A percentile compares a stretch with the other conserved stretches of the same genome.
These are phyloP conservation scores for Adansonia rubrostipa DNA, from an alignment of 441 rosid genomes.

Conservation along the genomic window DNA sequence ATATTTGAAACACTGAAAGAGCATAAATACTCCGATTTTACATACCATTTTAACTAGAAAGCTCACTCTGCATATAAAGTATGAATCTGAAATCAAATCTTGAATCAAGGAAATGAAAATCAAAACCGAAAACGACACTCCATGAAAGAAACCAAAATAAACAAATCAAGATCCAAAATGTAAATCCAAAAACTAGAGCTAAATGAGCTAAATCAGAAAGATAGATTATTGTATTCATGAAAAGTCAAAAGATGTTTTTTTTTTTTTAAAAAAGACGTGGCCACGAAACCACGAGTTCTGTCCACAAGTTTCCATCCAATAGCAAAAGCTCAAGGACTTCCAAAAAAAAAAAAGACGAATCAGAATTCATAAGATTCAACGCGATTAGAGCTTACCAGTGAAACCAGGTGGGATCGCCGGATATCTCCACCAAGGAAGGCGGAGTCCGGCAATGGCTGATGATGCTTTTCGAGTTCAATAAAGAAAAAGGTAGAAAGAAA, in stretches of 20 bases:
- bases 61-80: not conserved
- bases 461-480: not conserved
- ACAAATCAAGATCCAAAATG: conserved; percentile 5
- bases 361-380: not conserved
- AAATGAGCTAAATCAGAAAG: not conserved
- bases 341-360: not conserved
- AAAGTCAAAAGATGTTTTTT: not conserved
- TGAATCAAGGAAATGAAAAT: not conserved
- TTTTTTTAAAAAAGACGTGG: not conserved
- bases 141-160: not conserved
- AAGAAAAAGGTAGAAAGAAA: not conserved
- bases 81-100: conserved; percentile 13
- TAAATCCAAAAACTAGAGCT: not conserved
- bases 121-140: not conserved
- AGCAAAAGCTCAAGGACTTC: not conserved
- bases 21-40: not conserved
- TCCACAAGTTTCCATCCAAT: conserved; percentile 6
- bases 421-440: not conserved
- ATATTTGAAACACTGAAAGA: not conserved
- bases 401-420: conserved; percentile 4
- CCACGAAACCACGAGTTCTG: not conserved
- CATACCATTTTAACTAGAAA: not conserved
- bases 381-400: not conserved
- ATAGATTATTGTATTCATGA: not conserved
- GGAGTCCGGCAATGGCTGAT: not conserved